phyloP scores from a whole-genome alignment of 805 yeast species.

The Kuraishia molischiana region DNA sequence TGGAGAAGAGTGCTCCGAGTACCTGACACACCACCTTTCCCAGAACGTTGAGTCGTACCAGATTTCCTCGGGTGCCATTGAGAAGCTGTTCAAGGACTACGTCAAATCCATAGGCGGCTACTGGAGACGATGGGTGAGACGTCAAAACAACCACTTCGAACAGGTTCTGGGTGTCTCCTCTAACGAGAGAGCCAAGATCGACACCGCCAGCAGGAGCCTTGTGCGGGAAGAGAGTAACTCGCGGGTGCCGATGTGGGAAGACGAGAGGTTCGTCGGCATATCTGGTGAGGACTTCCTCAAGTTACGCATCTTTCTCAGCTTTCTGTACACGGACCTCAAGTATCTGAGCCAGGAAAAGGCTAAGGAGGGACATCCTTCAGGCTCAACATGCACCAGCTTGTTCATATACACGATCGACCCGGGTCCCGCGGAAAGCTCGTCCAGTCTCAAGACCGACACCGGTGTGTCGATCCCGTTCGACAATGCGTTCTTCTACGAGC shows the following conservation, averaged over 20 bases:
- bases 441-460: neutral
- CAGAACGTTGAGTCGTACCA: constrained; percentile 37
- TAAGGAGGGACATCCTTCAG: constrained; percentile 15
- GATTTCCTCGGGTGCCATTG: constrained; percentile 21
- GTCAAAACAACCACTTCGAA: constrained; percentile 16
- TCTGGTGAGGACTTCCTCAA: constrained; percentile 43
- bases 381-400: constrained; percentile 25
- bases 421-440: constrained; percentile 12
- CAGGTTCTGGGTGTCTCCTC: constrained; percentile 10
- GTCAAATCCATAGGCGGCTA: constrained; percentile 61
- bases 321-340: constrained; percentile 54
- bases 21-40: constrained; percentile 44
- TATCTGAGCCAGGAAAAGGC: constrained; percentile 29
- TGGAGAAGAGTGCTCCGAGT: constrained; percentile 64
- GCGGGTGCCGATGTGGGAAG: constrained; percentile 2
- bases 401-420: constrained; percentile 21
- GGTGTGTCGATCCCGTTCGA: constrained; percentile 5
- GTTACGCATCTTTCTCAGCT: constrained; percentile 53
- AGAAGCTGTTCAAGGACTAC: constrained; percentile 44
- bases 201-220: neutral
- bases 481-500: constrained; percentile 47
- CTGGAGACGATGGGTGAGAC: constrained; percentile 70
- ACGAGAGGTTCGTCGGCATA: constrained; percentile 3
- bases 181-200: constrained; percentile 1
- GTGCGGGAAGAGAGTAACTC: neutral